Conservation (phyloP, 768 basidiomycete genomes). For the Termitomyces eurrhizus region DNA sequence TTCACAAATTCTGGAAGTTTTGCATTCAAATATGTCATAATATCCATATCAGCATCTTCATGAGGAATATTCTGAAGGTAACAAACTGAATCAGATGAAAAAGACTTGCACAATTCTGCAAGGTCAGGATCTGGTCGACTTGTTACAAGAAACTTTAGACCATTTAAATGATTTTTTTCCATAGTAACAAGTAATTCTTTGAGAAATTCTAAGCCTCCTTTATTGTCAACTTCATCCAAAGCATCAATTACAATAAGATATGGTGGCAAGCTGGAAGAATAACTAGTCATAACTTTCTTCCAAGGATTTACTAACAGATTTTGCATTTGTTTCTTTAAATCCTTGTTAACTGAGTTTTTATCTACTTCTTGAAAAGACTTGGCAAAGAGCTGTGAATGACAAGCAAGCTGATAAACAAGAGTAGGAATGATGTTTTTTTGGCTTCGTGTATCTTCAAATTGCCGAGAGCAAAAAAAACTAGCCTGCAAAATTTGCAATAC, state of each 20-base stretch:
- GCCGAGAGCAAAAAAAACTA: too few relatives aligned
- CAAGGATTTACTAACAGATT: too few relatives aligned
- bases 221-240: conserved; percentile 6
- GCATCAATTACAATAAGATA: conserved; percentile 13
- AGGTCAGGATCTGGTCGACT: conserved; percentile 15
- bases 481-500: too few relatives aligned
- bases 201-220: conserved; percentile 13
- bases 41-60: too few relatives aligned
- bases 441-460: too few relatives aligned
- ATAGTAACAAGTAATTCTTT: conserved; percentile 1
- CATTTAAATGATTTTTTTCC: not conserved
- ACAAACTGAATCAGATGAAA: too few relatives aligned
- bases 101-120: not conserved
- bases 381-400: too few relatives aligned
- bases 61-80: too few relatives aligned
- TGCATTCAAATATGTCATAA: not conserved
- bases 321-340: conserved; percentile 6
- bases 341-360: not conserved
- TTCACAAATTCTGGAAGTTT: conserved; percentile 3
- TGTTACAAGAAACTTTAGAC: conserved; percentile 7
- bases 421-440: too few relatives aligned
- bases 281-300: not conserved
- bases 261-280: not conserved
- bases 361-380: not conserved
- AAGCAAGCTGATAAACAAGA: too few relatives aligned